Percentiles rank a stretch among this genome's conserved stretches.
Conservation (phyloP, 2,329 filamentous ascomycete species). For the Diplocarpon mali region DNA sequence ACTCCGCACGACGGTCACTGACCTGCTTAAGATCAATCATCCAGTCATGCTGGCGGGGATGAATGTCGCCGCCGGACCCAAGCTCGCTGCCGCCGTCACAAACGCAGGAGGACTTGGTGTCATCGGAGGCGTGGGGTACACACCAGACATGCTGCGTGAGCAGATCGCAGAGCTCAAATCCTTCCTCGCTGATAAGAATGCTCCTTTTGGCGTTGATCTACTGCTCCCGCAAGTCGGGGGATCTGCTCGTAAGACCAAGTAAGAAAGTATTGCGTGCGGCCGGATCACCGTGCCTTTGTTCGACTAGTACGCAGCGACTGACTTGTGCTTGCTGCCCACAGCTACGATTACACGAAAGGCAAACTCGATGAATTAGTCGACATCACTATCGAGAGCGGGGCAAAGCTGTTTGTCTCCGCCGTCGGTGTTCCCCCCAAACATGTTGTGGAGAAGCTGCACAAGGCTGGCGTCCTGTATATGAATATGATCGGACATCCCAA, state of each 20-base stretch:
- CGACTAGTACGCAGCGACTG: conserved; percentile 14
- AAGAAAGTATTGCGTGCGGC: conserved; percentile 18
- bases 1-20: conserved; percentile 84
- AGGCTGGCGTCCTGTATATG: conserved; percentile 86
- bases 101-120: conserved; percentile 96
- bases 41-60: conserved; percentile 93
- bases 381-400: conserved; percentile 85
- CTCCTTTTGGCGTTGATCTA: conserved; percentile 89
- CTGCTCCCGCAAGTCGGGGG: conserved; percentile 91
- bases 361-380: conserved; percentile 85
- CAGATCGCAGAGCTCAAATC: conserved; percentile 92
- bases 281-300: conserved; percentile 2
- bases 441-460: conserved; percentile 85
- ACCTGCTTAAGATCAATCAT: conserved; percentile 97
- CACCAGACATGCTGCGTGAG: conserved; percentile 91
- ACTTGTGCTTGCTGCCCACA: conserved; percentile 30
- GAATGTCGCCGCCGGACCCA: conserved; percentile 96
- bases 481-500: conserved; percentile 99
- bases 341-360: conserved; percentile 99
- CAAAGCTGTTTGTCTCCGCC: conserved; percentile 90
- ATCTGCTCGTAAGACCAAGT: conserved; percentile 90
- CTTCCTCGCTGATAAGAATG: conserved; percentile 79
- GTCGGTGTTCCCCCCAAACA: conserved; percentile 85
- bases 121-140: conserved; percentile 91
- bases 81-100: conserved; percentile 90